Conservation (phyloP, 345 rosid genomes). For the Syzygium jambos region DNA sequence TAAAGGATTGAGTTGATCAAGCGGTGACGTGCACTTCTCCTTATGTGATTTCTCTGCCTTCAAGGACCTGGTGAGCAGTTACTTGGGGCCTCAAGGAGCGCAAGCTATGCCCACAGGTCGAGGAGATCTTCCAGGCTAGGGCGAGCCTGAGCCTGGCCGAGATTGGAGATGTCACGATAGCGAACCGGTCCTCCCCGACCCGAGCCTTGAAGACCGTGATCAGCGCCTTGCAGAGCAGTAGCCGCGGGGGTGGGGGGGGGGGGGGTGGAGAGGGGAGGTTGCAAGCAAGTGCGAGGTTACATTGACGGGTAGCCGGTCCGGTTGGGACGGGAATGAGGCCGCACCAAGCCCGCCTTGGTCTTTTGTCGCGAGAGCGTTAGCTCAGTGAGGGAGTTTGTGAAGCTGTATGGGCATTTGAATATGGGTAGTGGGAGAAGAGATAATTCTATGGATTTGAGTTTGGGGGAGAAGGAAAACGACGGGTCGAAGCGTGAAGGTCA, state of each 20-base stretch:
- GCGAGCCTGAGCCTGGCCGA: slow-evolving; percentile 48
- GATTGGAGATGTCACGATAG: slow-evolving; percentile 82
- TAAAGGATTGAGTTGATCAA: slow-evolving; percentile 18
- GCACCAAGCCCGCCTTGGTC: slow-evolving; percentile 21
- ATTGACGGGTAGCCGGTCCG: slow-evolving; percentile 15
- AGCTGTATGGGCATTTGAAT: too few species aligned
- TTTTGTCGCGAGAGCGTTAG: slow-evolving; percentile 35
- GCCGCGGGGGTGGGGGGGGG: slow-evolving; percentile 31
- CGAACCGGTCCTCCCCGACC: slow-evolving; percentile 76
- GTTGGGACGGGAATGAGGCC: slow-evolving; percentile 23
- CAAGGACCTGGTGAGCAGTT: slow-evolving; percentile 49
- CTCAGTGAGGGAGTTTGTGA: slow-evolving; percentile 37
- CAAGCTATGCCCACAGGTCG: slow-evolving; percentile 74
- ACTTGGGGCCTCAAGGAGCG: slow-evolving; percentile 80
- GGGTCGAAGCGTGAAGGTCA: too few species aligned
- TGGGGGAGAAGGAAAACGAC: too few species aligned
- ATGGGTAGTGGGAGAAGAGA: too few species aligned
- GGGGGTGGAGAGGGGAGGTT: background rate
- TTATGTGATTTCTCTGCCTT: slow-evolving; percentile 67
- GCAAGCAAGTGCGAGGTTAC: slow-evolving; percentile 24
- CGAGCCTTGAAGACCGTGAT: slow-evolving; percentile 83
- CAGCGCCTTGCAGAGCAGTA: slow-evolving; percentile 61
- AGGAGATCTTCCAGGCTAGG: slow-evolving; percentile 71
- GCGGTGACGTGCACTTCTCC: slow-evolving; percentile 48
- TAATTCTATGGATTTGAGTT: too few species aligned